phyloP scores from a whole-genome alignment of 2,329 filamentous ascomycete genomes.

The Penicillium glabrum region DNA sequence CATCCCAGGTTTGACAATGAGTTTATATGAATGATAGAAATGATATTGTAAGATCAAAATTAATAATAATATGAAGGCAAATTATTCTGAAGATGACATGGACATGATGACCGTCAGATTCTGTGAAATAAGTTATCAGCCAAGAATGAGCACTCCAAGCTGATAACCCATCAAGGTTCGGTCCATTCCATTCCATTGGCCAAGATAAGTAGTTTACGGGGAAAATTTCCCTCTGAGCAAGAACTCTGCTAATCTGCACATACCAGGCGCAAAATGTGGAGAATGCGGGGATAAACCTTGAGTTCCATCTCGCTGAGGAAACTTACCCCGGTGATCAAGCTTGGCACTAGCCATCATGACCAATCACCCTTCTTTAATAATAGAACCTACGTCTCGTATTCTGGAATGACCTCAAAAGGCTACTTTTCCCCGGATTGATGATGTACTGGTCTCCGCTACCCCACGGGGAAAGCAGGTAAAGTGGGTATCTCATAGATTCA shows the following conservation, averaged over 20 bases:
- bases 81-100: neutral
- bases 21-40: no score
- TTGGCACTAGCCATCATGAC: neutral
- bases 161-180: neutral
- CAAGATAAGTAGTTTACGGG: neutral
- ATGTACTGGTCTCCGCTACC: neutral
- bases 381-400: neutral
- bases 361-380: neutral
- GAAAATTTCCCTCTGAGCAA: neutral
- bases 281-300: neutral
- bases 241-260: neutral
- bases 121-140: neutral
- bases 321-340: neutral
- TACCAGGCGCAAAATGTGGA: neutral
- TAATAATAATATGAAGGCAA: no score
- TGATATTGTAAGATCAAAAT: no score
- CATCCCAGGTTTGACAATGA: no score
- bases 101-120: neutral
- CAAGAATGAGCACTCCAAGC: neutral
- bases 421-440: neutral
- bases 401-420: neutral
- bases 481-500: neutral
- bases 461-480: neutral
- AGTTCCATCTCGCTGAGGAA: neutral
- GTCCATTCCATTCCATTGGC: neutral